Evolutionary conservation across 768 basidiomycete species (phyloP).

Genomic region (Gelatoporia subvermispora): DNA sequence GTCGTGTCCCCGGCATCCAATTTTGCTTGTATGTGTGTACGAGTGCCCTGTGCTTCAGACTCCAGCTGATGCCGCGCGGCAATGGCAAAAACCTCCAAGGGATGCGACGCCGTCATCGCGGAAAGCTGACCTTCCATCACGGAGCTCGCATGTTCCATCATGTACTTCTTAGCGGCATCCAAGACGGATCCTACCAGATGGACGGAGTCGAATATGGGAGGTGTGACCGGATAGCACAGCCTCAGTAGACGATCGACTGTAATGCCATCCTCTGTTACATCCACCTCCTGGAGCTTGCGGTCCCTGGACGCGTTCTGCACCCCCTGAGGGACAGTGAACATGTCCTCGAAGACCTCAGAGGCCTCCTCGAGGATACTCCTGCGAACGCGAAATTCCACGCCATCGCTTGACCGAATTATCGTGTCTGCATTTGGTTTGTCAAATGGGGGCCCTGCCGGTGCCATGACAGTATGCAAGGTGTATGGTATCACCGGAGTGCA

Average conservation of each 20-base stretch:
- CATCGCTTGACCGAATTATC: constrained; percentile 13
- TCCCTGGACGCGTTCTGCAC: too few relatives aligned
- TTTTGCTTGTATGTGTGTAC: too few relatives aligned
- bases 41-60: too few relatives aligned
- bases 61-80: too few relatives aligned
- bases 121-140: not conserved
- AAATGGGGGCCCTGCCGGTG: constrained; percentile 6
- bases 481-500: too few relatives aligned
- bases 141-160: not conserved
- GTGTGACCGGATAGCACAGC: constrained; percentile 7
- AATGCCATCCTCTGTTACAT: constrained; percentile 4
- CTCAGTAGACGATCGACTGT: constrained; percentile 7
- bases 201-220: not conserved
- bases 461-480: too few relatives aligned
- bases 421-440: constrained; percentile 6
- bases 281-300: not conserved
- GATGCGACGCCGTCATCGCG: not conserved
- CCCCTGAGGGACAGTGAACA: constrained; percentile 11
- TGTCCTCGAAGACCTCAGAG: constrained; percentile 10
- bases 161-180: not conserved
- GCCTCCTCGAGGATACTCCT: constrained; percentile 4
- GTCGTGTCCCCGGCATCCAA: too few relatives aligned
- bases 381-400: constrained; percentile 11
- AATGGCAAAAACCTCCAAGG: too few relatives aligned
- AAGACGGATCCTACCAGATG: not conserved